These are phyloP conservation scores for Pinus taeda DNA, from an alignment of 75 land plant genomes.

Conservation along the genomic window DNA sequence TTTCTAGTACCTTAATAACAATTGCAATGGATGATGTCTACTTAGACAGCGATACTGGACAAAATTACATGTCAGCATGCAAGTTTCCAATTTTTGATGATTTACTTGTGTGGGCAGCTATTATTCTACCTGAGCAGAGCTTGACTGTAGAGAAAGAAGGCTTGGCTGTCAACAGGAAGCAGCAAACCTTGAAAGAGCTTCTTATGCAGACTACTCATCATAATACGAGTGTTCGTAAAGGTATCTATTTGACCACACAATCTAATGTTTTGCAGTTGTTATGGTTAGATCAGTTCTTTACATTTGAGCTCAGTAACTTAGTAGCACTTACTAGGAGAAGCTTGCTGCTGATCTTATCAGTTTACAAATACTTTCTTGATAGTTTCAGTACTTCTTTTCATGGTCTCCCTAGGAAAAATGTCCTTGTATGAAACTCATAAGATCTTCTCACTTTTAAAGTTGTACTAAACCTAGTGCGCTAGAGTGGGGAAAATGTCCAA, in stretches of 20 bases:
- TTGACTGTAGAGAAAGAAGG: constrained; percentile 74
- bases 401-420: neutral
- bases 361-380: neutral
- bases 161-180: constrained; percentile 76
- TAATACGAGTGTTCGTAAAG: constrained; percentile 81
- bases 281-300: neutral
- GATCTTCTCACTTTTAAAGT: neutral
- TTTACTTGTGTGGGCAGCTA: constrained; percentile 41
- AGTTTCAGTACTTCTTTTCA: neutral
- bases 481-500: too few relatives aligned
- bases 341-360: neutral
- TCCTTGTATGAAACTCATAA: neutral
- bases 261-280: constrained; percentile 6
- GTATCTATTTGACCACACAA: constrained; percentile 21
- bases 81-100: neutral
- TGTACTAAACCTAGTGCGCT: neutral
- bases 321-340: neutral
- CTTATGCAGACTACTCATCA: constrained; percentile 89
- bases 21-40: neutral
- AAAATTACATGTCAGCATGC: neutral
- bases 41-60: neutral
- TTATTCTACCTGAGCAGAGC: constrained; percentile 88
- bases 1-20: neutral
- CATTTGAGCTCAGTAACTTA: neutral
- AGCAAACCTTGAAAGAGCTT: constrained; percentile 92